Percentiles rank a stretch among this genome's conserved stretches.
Evolutionary conservation across 2,329 filamentous ascomycete species (phyloP).

Genomic region (Calonectria pteridis): DNA sequence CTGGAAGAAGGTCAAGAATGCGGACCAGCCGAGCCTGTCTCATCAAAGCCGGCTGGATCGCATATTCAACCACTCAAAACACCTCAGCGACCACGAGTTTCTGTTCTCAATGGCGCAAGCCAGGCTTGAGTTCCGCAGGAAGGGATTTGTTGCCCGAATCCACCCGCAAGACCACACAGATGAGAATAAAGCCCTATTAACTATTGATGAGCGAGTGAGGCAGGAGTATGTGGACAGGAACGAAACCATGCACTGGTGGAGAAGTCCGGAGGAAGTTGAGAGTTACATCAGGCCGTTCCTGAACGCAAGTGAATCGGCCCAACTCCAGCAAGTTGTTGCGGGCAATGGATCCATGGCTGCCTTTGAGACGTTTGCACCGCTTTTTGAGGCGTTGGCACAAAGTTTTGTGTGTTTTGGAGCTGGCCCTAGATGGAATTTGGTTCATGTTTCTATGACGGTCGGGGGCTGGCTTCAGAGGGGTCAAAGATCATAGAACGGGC

Average conservation of each 20-base stretch:
- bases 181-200: background rate
- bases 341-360: conserved; percentile 31
- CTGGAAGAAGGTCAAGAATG: conserved; percentile 36
- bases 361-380: conserved; percentile 26
- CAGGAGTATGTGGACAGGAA: conserved; percentile 31
- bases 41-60: conserved; percentile 32
- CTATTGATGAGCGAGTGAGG: conserved; percentile 26
- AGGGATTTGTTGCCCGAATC: conserved; percentile 34
- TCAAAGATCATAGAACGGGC: background rate
- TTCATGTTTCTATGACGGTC: conserved; percentile 20
- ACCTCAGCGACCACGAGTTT: conserved; percentile 37
- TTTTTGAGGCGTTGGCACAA: conserved; percentile 35
- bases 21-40: conserved; percentile 1
- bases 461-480: conserved; percentile 15
- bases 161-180: conserved; percentile 15
- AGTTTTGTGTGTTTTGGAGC: conserved; percentile 43
- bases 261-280: conserved; percentile 36
- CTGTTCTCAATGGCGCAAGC: conserved; percentile 35
- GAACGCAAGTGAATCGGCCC: conserved; percentile 26
- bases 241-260: conserved; percentile 40
- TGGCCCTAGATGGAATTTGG: conserved; percentile 27
- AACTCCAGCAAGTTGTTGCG: conserved; percentile 37
- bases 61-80: conserved; percentile 40
- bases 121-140: conserved; percentile 37
- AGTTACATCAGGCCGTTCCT: conserved; percentile 34